These are phyloP conservation scores for Globisporangium barbulae DNA, from an alignment of 352 stramenopile species.

Conservation along the genomic window DNA sequence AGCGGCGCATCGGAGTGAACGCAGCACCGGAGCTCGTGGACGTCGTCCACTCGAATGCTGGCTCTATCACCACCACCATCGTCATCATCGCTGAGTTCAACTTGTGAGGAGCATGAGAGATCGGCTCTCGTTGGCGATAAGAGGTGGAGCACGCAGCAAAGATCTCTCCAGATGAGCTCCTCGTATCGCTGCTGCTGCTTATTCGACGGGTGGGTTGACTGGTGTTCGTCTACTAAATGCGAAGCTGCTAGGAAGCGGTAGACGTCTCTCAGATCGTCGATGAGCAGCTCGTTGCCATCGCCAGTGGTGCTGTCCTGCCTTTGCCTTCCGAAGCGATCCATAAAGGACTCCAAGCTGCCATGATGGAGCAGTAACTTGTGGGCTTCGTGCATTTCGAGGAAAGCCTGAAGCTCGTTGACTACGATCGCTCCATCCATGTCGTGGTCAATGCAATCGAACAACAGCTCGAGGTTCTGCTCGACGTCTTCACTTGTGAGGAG, in stretches of 20 bases:
- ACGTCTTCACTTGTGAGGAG: constrained; percentile 15
- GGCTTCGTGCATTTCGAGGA: constrained; percentile 27
- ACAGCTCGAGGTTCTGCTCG: constrained; percentile 33
- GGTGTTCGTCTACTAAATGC: not conserved
- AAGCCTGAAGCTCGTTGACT: constrained; percentile 21
- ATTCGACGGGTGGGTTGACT: not conserved
- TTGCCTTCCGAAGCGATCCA: constrained; percentile 21
- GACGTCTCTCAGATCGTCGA: constrained; percentile 37
- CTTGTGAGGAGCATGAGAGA: not conserved
- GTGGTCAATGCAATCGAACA: constrained; percentile 46
- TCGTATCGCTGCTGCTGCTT: constrained; percentile 16
- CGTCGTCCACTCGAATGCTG: constrained; percentile 1
- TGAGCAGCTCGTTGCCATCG: constrained; percentile 15
- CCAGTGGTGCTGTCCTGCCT: too few relatives aligned
- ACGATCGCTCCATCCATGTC: constrained; percentile 36
- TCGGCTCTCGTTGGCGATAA: not conserved
- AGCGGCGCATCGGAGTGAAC: constrained; percentile 32
- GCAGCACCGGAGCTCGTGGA: constrained; percentile 29
- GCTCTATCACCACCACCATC: not conserved
- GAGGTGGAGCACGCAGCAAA: constrained; percentile 16
- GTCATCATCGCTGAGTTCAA: not conserved
- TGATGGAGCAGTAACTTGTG: not conserved
- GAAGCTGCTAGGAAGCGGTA: constrained; percentile 25
- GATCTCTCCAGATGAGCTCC: constrained; percentile 39
- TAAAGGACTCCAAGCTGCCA: constrained; percentile 7